phyloP scores from a whole-genome alignment of 306 rosid species.

The Phaseolus lunatus region DNA sequence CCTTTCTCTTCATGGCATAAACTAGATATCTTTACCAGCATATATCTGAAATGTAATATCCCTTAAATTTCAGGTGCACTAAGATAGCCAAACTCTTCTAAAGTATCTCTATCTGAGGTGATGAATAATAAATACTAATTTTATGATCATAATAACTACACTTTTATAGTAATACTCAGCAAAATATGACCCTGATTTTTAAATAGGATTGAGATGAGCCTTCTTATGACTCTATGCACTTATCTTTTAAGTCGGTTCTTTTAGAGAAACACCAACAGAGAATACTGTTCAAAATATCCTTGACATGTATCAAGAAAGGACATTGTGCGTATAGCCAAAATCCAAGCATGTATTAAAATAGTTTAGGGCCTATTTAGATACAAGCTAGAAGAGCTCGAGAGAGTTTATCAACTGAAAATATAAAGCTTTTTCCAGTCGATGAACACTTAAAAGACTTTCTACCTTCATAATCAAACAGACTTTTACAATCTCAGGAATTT shows the following conservation, averaged over 20 bases:
- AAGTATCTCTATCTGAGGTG: no score
- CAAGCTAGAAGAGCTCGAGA: no score
- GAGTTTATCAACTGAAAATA: no score
- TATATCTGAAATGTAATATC: background rate
- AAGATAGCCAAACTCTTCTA: constrained; percentile 14
- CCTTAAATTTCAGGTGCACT: background rate
- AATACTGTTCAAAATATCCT: constrained; percentile 3
- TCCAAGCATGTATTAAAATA: constrained; percentile 5
- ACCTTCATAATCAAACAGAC: no score
- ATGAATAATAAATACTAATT: no score
- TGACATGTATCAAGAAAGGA: background rate
- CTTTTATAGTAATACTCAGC: no score
- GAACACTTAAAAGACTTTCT: no score
- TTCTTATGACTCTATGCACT: no score
- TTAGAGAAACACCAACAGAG: background rate
- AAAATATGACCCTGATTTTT: no score
- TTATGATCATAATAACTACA: no score
- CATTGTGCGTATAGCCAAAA: constrained; percentile 1
- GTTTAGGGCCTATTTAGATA: background rate
- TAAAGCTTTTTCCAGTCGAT: no score
- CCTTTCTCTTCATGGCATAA: background rate
- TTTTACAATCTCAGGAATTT: background rate
- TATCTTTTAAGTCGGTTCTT: background rate
- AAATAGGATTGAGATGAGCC: no score
- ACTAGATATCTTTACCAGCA: background rate